Conservation (phyloP, 352 stramenopile genomes). For the Pythium brachiatum region DNA sequence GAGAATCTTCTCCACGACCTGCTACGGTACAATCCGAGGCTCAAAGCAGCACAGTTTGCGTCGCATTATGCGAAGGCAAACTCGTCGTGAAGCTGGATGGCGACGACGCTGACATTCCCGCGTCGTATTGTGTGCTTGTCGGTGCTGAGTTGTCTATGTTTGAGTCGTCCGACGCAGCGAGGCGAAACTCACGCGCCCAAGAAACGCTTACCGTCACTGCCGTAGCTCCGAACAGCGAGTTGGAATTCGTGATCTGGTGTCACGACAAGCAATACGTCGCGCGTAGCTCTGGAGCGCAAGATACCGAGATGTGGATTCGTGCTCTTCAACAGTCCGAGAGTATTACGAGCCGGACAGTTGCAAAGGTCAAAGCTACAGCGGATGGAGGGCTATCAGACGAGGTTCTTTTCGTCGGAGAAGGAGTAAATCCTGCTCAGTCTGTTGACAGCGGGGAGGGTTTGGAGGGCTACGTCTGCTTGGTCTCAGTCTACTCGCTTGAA, state of each 20-base stretch:
- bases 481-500: slow-evolving; percentile 75
- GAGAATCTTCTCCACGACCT: background rate
- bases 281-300: slow-evolving; percentile 22
- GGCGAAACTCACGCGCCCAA: slow-evolving; percentile 22
- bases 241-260: slow-evolving; percentile 53
- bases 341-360: slow-evolving; percentile 30
- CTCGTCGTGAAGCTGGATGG: slow-evolving; percentile 41
- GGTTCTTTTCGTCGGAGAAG: slow-evolving; percentile 32
- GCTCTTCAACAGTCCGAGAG: slow-evolving; percentile 51
- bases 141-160: slow-evolving; percentile 59
- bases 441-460: slow-evolving; percentile 18
- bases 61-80: slow-evolving; percentile 58
- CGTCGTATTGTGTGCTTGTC: slow-evolving; percentile 63
- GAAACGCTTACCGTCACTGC: slow-evolving; percentile 44
- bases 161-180: slow-evolving; percentile 34
- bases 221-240: slow-evolving; percentile 28
- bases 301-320: slow-evolving; percentile 57
- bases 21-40: background rate
- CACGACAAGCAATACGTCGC: slow-evolving; percentile 40
- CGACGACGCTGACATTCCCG: slow-evolving; percentile 30
- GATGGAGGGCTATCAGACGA: slow-evolving; percentile 20
- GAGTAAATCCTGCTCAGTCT: background rate
- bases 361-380: slow-evolving; percentile 26
- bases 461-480: slow-evolving; percentile 58
- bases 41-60: slow-evolving; percentile 17